Evolutionary conservation across 305 asterid species (phyloP).

Genomic region (Rubia balearica): DNA sequence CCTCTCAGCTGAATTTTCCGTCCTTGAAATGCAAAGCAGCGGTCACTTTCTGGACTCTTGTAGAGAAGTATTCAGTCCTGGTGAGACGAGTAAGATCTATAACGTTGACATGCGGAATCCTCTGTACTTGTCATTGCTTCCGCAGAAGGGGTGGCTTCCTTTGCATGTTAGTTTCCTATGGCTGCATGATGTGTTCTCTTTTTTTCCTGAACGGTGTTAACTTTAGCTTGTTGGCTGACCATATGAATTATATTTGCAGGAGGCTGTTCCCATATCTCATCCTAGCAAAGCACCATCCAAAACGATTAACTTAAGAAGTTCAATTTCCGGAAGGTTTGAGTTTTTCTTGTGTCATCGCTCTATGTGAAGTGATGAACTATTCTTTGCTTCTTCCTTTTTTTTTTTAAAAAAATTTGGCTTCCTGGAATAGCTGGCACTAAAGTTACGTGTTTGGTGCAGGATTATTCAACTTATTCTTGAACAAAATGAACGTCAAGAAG

Average conservation of each 20-base stretch:
- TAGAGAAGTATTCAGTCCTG: constrained; percentile 73
- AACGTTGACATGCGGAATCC: constrained; percentile 79
- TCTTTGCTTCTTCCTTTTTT: neutral
- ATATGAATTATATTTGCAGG: constrained; percentile 38
- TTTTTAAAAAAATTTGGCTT: neutral
- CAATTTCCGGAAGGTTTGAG: constrained; percentile 90
- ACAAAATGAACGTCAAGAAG: constrained; percentile 50
- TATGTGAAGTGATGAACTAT: neutral
- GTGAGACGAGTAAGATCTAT: constrained; percentile 68
- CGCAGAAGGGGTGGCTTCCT: constrained; percentile 95
- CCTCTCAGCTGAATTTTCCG: constrained; percentile 74
- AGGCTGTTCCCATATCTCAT: constrained; percentile 81
- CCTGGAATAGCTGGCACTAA: constrained; percentile 13
- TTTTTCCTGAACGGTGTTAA: neutral
- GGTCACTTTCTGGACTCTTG: constrained; percentile 77
- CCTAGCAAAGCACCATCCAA: constrained; percentile 58
- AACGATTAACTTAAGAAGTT: constrained; percentile 76
- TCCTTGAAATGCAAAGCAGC: constrained; percentile 80
- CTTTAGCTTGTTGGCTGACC: constrained; percentile 18
- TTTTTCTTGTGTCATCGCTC: constrained; percentile 3
- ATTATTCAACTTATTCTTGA: constrained; percentile 84
- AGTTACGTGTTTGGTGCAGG: constrained; percentile 40
- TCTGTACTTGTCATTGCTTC: constrained; percentile 75
- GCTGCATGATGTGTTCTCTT: neutral
- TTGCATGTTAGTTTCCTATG: constrained; percentile 52